These are phyloP conservation scores for Acer campestre DNA, from an alignment of 345 rosid genomes.

Conservation along the genomic window DNA sequence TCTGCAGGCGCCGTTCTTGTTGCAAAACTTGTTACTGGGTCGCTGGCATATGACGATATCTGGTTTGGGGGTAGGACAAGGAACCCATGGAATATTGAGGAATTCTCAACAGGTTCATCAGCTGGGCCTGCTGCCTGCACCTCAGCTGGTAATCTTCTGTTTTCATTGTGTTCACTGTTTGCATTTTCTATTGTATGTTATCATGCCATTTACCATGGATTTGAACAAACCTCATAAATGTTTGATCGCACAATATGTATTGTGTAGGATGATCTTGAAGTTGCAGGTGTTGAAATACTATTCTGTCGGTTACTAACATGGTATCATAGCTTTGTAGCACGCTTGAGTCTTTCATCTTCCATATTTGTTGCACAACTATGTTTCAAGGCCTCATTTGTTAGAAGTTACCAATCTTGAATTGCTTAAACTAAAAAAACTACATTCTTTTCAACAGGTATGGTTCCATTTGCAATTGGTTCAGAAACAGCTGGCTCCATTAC, in stretches of 20 bases:
- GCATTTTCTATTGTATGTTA: background rate
- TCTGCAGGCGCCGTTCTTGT: slow-evolving; percentile 86
- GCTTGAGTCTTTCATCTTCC: background rate
- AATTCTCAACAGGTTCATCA: slow-evolving; percentile 86
- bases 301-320: too few species aligned
- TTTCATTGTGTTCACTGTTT: background rate
- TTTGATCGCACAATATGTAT: background rate
- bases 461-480: slow-evolving; percentile 94
- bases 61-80: slow-evolving; percentile 91
- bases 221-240: background rate
- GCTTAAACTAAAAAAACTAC: background rate
- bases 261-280: background rate
- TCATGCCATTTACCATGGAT: background rate
- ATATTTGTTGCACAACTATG: background rate
- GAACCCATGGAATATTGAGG: slow-evolving; percentile 94
- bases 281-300: too few species aligned
- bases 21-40: slow-evolving; percentile 82
- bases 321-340: background rate
- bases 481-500: slow-evolving; percentile 92
- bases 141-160: slow-evolving; percentile 61
- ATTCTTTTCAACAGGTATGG: slow-evolving; percentile 51
- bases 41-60: slow-evolving; percentile 86
- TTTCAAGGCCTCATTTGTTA: background rate
- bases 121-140: slow-evolving; percentile 95
- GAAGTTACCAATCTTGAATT: background rate